Percentiles rank a stretch among this genome's conserved stretches.
These are phyloP conservation scores for Daldinia vernicosa DNA, from an alignment of 495 filamentous ascomycete genomes.

Conservation along the genomic window DNA sequence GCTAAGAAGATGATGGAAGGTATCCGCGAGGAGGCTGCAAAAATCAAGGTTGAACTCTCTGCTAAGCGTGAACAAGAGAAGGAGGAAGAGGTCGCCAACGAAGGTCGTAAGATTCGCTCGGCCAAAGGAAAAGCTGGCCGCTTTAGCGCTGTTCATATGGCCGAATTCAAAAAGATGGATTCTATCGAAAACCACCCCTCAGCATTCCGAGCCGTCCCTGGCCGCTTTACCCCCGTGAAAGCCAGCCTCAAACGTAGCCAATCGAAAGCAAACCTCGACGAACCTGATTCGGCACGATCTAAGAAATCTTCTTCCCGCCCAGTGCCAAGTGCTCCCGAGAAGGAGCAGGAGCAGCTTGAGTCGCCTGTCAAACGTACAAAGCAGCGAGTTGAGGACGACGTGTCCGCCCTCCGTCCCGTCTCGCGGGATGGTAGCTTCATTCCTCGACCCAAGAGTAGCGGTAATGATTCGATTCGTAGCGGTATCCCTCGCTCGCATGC, in stretches of 20 bases:
- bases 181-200: constrained; percentile 89
- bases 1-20: constrained; percentile 82
- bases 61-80: constrained; percentile 62
- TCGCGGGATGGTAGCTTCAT: constrained; percentile 60
- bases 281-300: constrained; percentile 55
- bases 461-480: constrained; percentile 44
- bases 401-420: constrained; percentile 62
- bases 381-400: constrained; percentile 65
- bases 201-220: constrained; percentile 71
- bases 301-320: constrained; percentile 43
- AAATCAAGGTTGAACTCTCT: constrained; percentile 71
- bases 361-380: constrained; percentile 72
- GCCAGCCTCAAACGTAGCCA: constrained; percentile 75
- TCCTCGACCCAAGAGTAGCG: constrained; percentile 53
- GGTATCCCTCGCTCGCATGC: constrained; percentile 54
- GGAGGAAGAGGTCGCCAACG: constrained; percentile 50
- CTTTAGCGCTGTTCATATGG: constrained; percentile 84
- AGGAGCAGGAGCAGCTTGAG: constrained; percentile 42
- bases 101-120: constrained; percentile 74
- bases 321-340: constrained; percentile 23
- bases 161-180: constrained; percentile 95
- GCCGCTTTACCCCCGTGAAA: constrained; percentile 62
- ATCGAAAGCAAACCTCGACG: constrained; percentile 77
- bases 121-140: constrained; percentile 79
- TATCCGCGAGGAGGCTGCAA: constrained; percentile 71